A percentile compares a stretch with the other conserved stretches of the same genome.
Evolutionary conservation across 2,329 filamentous ascomycete genomes (phyloP).

Genomic region (Coniochaeta sp.): DNA sequence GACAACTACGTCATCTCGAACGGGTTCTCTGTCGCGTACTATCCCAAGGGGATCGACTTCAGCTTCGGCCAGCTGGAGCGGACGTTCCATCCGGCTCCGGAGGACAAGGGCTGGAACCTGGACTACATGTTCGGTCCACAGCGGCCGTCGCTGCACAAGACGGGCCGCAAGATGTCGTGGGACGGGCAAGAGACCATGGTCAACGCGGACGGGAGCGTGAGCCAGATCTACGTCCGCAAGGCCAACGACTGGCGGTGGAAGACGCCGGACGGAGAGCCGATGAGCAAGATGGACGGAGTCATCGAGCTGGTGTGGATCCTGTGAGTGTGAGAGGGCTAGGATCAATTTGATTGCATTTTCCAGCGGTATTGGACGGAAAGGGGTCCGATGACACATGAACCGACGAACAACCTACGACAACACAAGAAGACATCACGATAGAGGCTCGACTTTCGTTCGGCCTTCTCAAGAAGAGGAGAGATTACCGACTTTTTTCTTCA

Average conservation of each 20-base stretch:
- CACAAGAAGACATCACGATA: background rate
- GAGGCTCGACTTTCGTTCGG: background rate
- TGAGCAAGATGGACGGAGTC: constrained; percentile 46
- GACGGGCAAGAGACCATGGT: constrained; percentile 43
- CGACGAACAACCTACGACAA: background rate
- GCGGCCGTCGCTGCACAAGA: constrained; percentile 16
- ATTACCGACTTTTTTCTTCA: background rate
- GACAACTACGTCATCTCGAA: constrained; percentile 50
- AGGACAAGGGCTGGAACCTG: constrained; percentile 23
- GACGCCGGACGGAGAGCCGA: constrained; percentile 32
- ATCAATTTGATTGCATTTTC: background rate
- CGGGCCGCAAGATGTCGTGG: constrained; percentile 25
- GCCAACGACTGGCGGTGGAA: constrained; percentile 47
- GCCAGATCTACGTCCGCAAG: constrained; percentile 45
- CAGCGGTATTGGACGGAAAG: background rate
- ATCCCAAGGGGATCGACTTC: constrained; percentile 39
- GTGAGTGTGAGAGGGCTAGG: constrained; percentile 12
- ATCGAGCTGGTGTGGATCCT: constrained; percentile 51
- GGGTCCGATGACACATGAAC: background rate
- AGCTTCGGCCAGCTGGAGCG: constrained; percentile 21
- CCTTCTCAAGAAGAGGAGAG: background rate
- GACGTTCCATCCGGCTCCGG: constrained; percentile 19
- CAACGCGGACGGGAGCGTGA: constrained; percentile 36
- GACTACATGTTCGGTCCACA: constrained; percentile 23
- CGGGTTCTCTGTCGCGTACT: constrained; percentile 52